Evolutionary conservation across 2,329 filamentous ascomycete genomes (phyloP), one percentile per base, ranked within the genome.

Genomic region (Rhexocercosporidium sp.): DNA sequence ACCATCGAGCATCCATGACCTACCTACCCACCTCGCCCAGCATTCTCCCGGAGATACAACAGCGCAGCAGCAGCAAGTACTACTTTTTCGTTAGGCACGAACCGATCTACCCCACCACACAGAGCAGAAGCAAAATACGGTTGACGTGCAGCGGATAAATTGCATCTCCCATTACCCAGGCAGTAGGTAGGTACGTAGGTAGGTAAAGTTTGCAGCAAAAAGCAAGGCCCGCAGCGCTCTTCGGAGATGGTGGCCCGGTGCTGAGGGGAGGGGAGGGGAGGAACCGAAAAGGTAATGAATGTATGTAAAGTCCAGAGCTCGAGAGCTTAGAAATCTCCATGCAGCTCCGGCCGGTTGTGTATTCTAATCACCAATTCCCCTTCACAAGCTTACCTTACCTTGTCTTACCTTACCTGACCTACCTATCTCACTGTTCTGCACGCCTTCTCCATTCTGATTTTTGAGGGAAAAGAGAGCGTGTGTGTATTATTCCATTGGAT

Each of bases 141-240:
- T 65, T n/a, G 63, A 66, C 64, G 64, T 62, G 64, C 57, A 49
- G 57, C 64, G 64, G 64, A 62, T 66, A 66, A 66, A 66, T 64
- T 57, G 22, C 49, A 61, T 18, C 46, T 31, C 4, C 29, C 25
- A n/a, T 16, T 47, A 11, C 29, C 11, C 25, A 37, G 37, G 37
- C 47, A 49, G n/a, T n/a, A n/a, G n/a, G n/a, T n/a, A n/a, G n/a
- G n/a, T n/a, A n/a, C n/a, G n/a, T n/a, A n/a, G n/a, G n/a, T n/a
- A n/a, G n/a, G n/a, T n/a, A n/a, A n/a, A n/a, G n/a, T n/a, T n/a
- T n/a, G n/a, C n/a, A n/a, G n/a, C n/a, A n/a, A n/a, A n/a, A n/a
- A n/a, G 25, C 53, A 57, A 47, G 25, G 20, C 47, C 34, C 29
- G 53, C 31, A 37, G 53, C 37, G 57, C 37, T 34, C 12, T 34